Evolutionary conservation across 1,284 basidiomycete genomes (phyloP).

Genomic region (Leccinum subspadiceum): DNA sequence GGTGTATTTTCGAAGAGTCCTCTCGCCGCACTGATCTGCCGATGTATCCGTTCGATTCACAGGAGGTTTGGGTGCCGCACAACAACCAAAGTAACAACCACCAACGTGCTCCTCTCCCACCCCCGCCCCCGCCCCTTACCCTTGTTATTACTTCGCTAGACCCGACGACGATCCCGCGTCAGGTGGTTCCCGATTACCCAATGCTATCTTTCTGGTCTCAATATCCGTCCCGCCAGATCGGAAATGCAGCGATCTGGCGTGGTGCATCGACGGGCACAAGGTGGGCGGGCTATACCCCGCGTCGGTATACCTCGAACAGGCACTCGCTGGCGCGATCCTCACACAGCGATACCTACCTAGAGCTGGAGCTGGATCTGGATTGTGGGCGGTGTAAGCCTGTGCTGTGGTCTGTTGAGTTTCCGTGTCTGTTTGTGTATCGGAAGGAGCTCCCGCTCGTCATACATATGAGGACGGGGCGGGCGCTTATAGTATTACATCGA

Average conservation of each 20-base stretch:
- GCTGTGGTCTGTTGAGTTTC: constrained; percentile 47
- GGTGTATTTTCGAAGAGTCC: constrained; percentile 48
- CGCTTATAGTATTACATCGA: no score
- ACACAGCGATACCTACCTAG: neutral
- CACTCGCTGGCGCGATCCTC: constrained; percentile 9
- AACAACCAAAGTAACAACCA: constrained; percentile 27
- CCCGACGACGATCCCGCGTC: neutral
- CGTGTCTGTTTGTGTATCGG: constrained; percentile 52
- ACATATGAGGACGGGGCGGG: constrained; percentile 14
- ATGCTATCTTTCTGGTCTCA: constrained; percentile 47
- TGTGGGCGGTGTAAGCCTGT: constrained; percentile 36
- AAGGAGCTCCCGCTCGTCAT: constrained; percentile 36
- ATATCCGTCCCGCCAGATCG: constrained; percentile 40
- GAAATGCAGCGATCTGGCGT: constrained; percentile 41
- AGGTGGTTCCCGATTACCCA: constrained; percentile 31
- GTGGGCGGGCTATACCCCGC: constrained; percentile 67
- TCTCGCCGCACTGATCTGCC: constrained; percentile 50
- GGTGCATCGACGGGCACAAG: constrained; percentile 55
- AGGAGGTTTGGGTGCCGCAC: constrained; percentile 58
- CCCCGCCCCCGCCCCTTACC: neutral
- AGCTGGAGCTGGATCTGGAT: neutral
- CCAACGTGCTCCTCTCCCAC: neutral
- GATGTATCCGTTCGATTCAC: constrained; percentile 57
- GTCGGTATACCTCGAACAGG: constrained; percentile 63
- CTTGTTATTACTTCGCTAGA: neutral